A percentile compares a stretch with the other conserved stretches of the same genome.
Conservation (phyloP, 2,329 filamentous ascomycete species). For the Pseudogymnoascus sp. region DNA sequence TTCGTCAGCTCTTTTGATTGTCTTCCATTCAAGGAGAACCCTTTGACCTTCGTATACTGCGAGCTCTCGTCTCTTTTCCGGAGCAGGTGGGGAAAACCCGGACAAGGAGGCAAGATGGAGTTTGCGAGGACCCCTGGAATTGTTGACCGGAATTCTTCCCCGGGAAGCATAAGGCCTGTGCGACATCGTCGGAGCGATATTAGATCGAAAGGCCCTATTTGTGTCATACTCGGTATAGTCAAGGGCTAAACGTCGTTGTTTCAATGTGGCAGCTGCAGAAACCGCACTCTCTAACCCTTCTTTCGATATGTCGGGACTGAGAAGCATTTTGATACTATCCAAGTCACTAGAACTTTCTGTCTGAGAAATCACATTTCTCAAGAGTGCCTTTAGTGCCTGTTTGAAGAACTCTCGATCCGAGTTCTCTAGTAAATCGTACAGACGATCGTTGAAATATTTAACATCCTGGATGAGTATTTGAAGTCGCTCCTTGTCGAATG, state of each 20-base stretch:
- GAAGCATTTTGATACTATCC: conserved; percentile 11
- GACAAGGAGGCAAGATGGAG: neutral
- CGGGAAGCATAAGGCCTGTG: neutral
- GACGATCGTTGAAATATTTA: conserved; percentile 13
- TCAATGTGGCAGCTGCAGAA: conserved; percentile 11
- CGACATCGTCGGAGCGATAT: neutral
- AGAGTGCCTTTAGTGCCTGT: neutral
- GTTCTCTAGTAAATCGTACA: conserved; percentile 16
- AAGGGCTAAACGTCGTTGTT: conserved; percentile 12
- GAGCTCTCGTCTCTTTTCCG: conserved; percentile 11
- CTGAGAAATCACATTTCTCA: conserved; percentile 13
- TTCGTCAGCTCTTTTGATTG: conserved; percentile 5
- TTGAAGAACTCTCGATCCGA: conserved; percentile 10
- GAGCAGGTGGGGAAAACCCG: neutral
- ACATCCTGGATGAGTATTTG: conserved; percentile 16
- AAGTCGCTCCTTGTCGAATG: conserved; percentile 17
- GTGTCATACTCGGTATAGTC: neutral
- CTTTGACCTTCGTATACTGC: conserved; percentile 11
- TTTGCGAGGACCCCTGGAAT: neutral
- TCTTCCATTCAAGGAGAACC: conserved; percentile 16
- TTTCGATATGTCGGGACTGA: neutral
- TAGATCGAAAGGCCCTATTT: neutral
- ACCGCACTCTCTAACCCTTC: conserved; percentile 5
- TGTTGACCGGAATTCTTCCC: neutral
- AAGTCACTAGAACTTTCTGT: conserved; percentile 9